Evolutionary conservation across 2,329 filamentous ascomycete genomes (phyloP), one percentile per base, ranked within the genome.

Genomic region (Ceratocystis huliohia): DNA sequence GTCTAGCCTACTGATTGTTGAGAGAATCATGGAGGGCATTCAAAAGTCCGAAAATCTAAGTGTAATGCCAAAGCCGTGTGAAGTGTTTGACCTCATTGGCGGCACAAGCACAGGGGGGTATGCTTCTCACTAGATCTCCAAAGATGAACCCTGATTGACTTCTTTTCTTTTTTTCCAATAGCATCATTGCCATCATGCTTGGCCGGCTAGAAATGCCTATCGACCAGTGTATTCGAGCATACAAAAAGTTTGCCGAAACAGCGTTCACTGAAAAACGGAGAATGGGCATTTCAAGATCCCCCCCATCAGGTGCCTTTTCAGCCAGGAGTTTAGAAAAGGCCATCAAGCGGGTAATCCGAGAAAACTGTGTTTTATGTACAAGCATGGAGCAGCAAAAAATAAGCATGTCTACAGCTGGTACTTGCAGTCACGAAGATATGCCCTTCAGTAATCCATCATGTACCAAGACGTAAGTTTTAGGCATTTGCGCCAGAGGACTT

Each of bases 51-150:
- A 66, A 13, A 66, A 69, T 10, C 69, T 71, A 2, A 30, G 64
- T 20, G 44, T 70, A 28, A 28, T 69, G 2, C 72, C 71, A 5
- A 69, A 53, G 48, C 73, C 72, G 25, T 71, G 71, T 61, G 71
- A 74, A 30, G 65, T 69, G 33, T 74, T 73, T 65, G 70, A 74
- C 25, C 65, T 74, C n/a, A 72, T 74, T 56, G 73, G 72, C 50
- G 73, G 72, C 22, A 74, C 72, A 22, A 73, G 72, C 63, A 73
- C 73, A 1, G 71, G 73, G 46, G 71, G 72, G 71, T 72, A 64
- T 28, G 66, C 46, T n/a, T 7, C 30, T 33, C 30, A 33, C 45
- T n/a, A 2, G 30, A 25, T n/a, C 30, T 53, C 20, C 5, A 65
- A 25, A 20, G 2, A 75, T 33, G 15, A 53, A 5, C n/a, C 22